These are phyloP conservation scores for Thelonectria discophora DNA, from an alignment of 2,329 filamentous ascomycete species.

Conservation along the genomic window DNA sequence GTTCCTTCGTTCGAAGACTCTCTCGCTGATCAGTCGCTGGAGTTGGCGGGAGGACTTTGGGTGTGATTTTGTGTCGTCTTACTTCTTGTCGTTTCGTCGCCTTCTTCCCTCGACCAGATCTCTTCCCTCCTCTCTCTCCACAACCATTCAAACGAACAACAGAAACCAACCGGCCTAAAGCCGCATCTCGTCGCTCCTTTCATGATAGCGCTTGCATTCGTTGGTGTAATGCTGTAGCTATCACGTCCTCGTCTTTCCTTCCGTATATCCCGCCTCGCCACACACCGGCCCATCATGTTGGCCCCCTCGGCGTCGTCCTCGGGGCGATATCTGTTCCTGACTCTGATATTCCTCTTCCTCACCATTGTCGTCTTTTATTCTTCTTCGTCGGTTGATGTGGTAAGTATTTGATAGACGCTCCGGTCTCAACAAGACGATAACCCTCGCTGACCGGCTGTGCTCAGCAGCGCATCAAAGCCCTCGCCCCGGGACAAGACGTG, in stretches of 20 bases:
- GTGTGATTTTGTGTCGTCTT: no score
- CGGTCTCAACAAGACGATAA: not conserved
- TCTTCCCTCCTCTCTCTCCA: no score
- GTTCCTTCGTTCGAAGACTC: no score
- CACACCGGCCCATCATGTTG: conserved; percentile 13
- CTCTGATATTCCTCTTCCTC: conserved; percentile 13
- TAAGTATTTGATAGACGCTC: not conserved
- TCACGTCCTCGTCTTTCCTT: not conserved
- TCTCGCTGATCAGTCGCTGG: no score
- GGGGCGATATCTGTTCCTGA: conserved; percentile 17
- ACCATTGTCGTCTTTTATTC: conserved; percentile 14
- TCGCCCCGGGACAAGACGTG: conserved; percentile 4
- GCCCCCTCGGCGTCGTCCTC: not conserved
- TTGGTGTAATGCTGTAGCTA: no score
- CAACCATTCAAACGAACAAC: no score
- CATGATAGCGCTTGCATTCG: no score
- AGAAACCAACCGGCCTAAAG: no score
- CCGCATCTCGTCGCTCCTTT: no score
- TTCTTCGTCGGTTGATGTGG: conserved; percentile 1
- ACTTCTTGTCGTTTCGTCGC: no score
- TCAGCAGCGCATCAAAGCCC: conserved; percentile 12
- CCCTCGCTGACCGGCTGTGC: not conserved
- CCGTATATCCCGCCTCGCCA: not conserved
- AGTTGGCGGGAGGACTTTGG: no score
- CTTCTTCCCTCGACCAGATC: no score